Conservation (phyloP, 1,139 yeast species). For the Pichia sp. region DNA sequence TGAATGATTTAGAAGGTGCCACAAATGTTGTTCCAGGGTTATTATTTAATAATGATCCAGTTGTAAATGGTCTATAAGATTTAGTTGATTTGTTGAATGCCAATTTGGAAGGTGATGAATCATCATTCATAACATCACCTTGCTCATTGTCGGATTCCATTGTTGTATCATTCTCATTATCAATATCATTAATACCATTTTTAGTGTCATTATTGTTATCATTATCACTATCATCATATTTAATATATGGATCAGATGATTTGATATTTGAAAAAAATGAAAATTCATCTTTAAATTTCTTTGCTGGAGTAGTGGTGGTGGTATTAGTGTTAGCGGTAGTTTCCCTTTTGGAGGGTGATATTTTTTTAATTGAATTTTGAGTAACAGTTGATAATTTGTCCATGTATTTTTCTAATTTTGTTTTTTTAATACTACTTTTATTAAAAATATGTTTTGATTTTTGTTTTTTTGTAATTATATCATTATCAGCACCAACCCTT, state of each 20-base stretch:
- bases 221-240: not conserved
- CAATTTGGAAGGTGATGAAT: slow-evolving; percentile 19
- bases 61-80: slow-evolving; percentile 5
- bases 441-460: slow-evolving; percentile 6
- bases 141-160: not conserved
- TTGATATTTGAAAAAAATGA: not conserved
- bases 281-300: not conserved
- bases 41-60: slow-evolving; percentile 3
- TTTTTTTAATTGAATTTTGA: slow-evolving; percentile 7
- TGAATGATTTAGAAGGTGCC: slow-evolving; percentile 46
- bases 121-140: slow-evolving; percentile 8
- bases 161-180: not conserved
- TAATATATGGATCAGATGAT: not conserved
- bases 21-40: not conserved
- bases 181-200: not conserved
- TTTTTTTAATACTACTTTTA: not conserved
- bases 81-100: slow-evolving; percentile 8
- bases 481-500: not conserved
- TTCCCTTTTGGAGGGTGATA: slow-evolving; percentile 7
- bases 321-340: not conserved
- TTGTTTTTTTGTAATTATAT: not conserved
- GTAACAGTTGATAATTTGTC: slow-evolving; percentile 8
- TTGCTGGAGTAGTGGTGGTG: not conserved
- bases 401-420: slow-evolving; percentile 10
- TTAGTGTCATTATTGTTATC: not conserved